Conservation (phyloP, 768 basidiomycete genomes). For the Pulveroboletus sp. region DNA sequence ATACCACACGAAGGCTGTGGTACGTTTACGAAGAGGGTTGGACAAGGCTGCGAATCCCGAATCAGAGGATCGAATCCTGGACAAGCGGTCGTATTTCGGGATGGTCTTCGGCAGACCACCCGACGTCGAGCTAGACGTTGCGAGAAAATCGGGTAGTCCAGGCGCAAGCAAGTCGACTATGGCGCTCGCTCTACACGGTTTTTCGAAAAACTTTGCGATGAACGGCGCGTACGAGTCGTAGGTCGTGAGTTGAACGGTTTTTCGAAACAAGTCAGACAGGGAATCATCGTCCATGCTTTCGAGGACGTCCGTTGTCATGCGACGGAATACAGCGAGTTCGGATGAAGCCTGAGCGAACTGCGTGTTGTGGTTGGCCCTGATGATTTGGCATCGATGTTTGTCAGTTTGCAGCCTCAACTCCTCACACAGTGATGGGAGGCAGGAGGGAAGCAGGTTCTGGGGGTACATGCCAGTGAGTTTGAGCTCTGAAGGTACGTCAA, state of each 20-base stretch:
- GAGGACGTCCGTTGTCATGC: background rate
- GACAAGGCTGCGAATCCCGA: background rate
- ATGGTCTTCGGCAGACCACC: slow-evolving; percentile 13
- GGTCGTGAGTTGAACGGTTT: slow-evolving; percentile 10
- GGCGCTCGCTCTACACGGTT: background rate
- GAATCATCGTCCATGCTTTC: background rate
- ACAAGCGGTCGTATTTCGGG: slow-evolving; percentile 3
- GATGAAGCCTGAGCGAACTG: slow-evolving; percentile 4
- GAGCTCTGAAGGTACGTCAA: background rate
- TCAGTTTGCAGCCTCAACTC: background rate
- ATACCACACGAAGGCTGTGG: background rate
- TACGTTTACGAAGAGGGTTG: slow-evolving; percentile 3
- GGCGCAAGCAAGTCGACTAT: slow-evolving; percentile 13
- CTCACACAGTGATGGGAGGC: background rate
- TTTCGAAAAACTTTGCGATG: slow-evolving; percentile 5
- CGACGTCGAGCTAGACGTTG: slow-evolving; percentile 18
- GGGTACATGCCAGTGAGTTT: too few species aligned
- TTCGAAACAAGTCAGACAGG: slow-evolving; percentile 8
- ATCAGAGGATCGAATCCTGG: background rate
- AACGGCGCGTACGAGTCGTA: slow-evolving; percentile 17
- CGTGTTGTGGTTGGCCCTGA: slow-evolving; percentile 1
- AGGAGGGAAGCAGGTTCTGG: slow-evolving; percentile 2
- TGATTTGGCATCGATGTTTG: background rate
- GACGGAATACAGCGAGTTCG: slow-evolving; percentile 6
- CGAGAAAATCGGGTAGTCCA: slow-evolving; percentile 19